Evolutionary conservation across 352 stramenopile genomes (phyloP), one percentile per base, ranked within the genome.

Genomic region (Phytophthora pluvialis): DNA sequence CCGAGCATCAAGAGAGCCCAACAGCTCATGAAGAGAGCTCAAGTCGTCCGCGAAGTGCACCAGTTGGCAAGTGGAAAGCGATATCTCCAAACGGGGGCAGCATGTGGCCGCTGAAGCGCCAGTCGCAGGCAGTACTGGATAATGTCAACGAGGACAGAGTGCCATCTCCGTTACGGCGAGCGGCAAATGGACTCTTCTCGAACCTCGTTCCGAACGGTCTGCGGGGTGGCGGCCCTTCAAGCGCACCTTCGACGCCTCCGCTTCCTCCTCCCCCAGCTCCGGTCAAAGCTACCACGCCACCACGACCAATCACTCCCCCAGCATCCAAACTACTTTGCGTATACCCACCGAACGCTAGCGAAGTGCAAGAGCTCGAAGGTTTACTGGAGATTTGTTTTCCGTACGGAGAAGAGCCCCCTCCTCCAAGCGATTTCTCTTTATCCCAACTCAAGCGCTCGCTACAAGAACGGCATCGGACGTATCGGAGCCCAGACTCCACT

Each of bases 371-470:
- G 18, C 67, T 90, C 11, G 83, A 92, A 65, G 80, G 80, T 48
- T 66, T 91, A 5, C 33, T 88, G 1, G 81, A 93, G 62, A 78
- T 94, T 49, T 94, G 83, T 50, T 94, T 94, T 58, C 86, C 86
- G 1, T 88, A 90, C 62, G 77, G 80, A 5, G 78, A 89, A 0
- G 65, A 77, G 12, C 55, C 72, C 9, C 72, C 73, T 10, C 55
- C 54, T 13, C 39, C 76, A 11, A 83, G 67, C 9, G 81, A 90
- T 52, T 93, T 88, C 45, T 89, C 78, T 0, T 51, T 89, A 7
- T 29, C 66, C 10, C 73, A 86, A 13, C 73, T 90, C 16, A 81
- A 75, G 16, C 78, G 77, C 21, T 83, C 80, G 7, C 47, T 94
- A 3, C 81, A 91, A 73, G 83, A 90, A 43, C 74, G 81, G 1